A percentile compares a stretch with the other conserved stretches of the same genome.
These are phyloP conservation scores for Diutina mesorugosa DNA, from an alignment of 1,139 yeast genomes.

Conservation along the genomic window DNA sequence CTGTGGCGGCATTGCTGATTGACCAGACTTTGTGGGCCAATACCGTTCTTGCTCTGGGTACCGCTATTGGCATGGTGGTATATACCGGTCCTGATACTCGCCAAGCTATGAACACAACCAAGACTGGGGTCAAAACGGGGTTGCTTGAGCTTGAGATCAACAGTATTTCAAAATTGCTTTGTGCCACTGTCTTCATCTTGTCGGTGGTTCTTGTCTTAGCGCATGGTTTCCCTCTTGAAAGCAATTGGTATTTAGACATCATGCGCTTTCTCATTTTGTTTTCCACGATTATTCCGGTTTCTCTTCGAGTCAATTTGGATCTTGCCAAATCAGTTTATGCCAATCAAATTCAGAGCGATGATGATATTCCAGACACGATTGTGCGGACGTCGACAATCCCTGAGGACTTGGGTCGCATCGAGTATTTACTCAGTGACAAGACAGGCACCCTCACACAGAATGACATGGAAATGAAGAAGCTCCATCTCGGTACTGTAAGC, in stretches of 20 bases:
- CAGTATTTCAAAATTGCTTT: slow-evolving; percentile 72
- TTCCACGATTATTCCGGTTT: slow-evolving; percentile 92
- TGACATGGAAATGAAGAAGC: slow-evolving; percentile 91
- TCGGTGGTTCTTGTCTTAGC: slow-evolving; percentile 69
- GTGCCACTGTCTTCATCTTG: slow-evolving; percentile 72
- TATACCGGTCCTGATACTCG: slow-evolving; percentile 92
- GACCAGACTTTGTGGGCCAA: slow-evolving; percentile 98
- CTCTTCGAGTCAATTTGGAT: slow-evolving; percentile 86
- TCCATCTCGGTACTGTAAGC: slow-evolving; percentile 86
- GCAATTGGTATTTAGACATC: slow-evolving; percentile 78
- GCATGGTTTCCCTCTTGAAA: slow-evolving; percentile 54
- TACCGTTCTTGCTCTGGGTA: slow-evolving; percentile 89
- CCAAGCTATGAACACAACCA: slow-evolving; percentile 86
- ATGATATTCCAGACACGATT: slow-evolving; percentile 68
- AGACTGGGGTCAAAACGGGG: slow-evolving; percentile 84
- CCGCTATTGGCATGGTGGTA: slow-evolving; percentile 74
- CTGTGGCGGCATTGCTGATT: slow-evolving; percentile 56
- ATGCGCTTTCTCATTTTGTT: slow-evolving; percentile 84
- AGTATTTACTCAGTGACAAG: slow-evolving; percentile 83
- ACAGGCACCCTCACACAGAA: slow-evolving; percentile 97
- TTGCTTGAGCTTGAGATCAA: slow-evolving; percentile 85
- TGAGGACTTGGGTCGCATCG: slow-evolving; percentile 93
- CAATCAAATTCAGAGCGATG: slow-evolving; percentile 84
- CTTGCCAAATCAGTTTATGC: slow-evolving; percentile 95
- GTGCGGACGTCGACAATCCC: slow-evolving; percentile 97